Conservation (phyloP, 2,329 filamentous ascomycete species). For the Stemphylium lycopersici region DNA sequence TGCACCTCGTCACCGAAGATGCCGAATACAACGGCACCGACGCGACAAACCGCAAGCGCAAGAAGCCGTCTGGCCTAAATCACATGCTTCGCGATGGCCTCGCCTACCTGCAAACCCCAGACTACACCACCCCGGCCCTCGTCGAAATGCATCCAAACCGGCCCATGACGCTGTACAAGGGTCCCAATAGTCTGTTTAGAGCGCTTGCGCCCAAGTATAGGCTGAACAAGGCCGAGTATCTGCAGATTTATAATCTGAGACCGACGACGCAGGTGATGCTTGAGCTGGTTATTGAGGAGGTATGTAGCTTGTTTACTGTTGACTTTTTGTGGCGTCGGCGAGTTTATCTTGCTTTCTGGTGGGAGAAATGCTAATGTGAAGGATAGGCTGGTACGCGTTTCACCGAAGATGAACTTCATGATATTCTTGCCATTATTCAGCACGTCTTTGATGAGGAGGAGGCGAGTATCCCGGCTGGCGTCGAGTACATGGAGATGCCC, state of each 20-base stretch:
- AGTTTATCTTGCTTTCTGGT: too few species aligned
- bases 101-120: slow-evolving; percentile 51
- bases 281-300: slow-evolving; percentile 46
- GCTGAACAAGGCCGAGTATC: slow-evolving; percentile 47
- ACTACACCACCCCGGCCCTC: slow-evolving; percentile 28
- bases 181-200: slow-evolving; percentile 39
- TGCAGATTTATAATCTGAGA: slow-evolving; percentile 47
- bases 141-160: slow-evolving; percentile 26
- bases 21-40: slow-evolving; percentile 44
- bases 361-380: too few species aligned
- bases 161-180: slow-evolving; percentile 45
- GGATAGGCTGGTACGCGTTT: slow-evolving; percentile 38
- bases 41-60: slow-evolving; percentile 31
- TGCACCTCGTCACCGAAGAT: slow-evolving; percentile 42
- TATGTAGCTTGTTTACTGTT: too few species aligned
- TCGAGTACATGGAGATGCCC: slow-evolving; percentile 34
- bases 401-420: slow-evolving; percentile 34
- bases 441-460: slow-evolving; percentile 44
- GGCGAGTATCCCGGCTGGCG: slow-evolving; percentile 31
- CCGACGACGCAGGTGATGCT: slow-evolving; percentile 41
- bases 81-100: slow-evolving; percentile 69
- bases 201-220: slow-evolving; percentile 37
- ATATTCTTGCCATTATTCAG: slow-evolving; percentile 36
- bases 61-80: slow-evolving; percentile 60
- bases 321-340: too few species aligned